These are phyloP conservation scores for Backusella morwellensis DNA, from an alignment of 192 early-diverging fungal species.

Conservation along the genomic window DNA sequence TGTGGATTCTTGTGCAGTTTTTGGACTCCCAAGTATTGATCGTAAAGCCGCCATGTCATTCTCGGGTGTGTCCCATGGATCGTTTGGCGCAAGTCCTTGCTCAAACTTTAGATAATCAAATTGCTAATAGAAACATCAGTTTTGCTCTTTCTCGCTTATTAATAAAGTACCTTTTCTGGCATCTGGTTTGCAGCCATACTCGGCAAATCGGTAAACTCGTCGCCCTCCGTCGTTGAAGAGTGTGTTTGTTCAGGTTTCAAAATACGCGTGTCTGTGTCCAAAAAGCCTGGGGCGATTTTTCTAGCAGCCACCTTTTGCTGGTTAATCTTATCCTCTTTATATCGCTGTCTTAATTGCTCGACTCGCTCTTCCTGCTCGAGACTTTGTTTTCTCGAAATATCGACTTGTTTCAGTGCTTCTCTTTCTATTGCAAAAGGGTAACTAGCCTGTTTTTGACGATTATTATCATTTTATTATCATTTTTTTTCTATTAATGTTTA, in stretches of 20 bases:
- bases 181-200: background rate
- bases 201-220: background rate
- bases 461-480: background rate
- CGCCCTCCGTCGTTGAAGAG: background rate
- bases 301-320: slow-evolving; percentile 50
- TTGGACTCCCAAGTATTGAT: slow-evolving; percentile 41
- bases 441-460: background rate
- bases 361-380: slow-evolving; percentile 28
- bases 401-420: slow-evolving; percentile 45
- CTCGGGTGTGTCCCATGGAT: slow-evolving; percentile 61
- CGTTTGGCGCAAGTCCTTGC: slow-evolving; percentile 58
- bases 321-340: slow-evolving; percentile 40
- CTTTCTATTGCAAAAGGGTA: slow-evolving; percentile 57
- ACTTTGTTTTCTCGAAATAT: slow-evolving; percentile 26
- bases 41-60: slow-evolving; percentile 55
- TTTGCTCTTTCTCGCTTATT: background rate
- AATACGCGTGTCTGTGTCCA: slow-evolving; percentile 56
- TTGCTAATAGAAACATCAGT: background rate
- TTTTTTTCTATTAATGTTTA: background rate
- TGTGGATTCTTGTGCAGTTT: background rate
- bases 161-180: background rate
- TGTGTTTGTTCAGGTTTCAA: slow-evolving; percentile 35
- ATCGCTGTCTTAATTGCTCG: slow-evolving; percentile 33
- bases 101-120: slow-evolving; percentile 63
- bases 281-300: slow-evolving; percentile 62